Conservation (phyloP, 495 filamentous ascomycete genomes). For the Xylaria sp. region DNA sequence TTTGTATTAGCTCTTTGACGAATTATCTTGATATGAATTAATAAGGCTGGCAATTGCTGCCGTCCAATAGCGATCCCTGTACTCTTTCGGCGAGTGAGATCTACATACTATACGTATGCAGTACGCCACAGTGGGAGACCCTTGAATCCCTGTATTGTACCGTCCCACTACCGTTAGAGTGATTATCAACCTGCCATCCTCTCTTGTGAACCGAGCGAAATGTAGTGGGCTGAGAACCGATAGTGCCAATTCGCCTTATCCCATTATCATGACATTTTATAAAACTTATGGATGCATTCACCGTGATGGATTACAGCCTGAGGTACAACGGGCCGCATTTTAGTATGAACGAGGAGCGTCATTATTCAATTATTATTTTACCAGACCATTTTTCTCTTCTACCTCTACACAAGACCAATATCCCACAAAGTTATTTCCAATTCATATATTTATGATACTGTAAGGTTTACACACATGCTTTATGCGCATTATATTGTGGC, state of each 20-base stretch:
- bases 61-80: conserved; percentile 7
- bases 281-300: neutral
- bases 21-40: neutral
- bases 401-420: neutral
- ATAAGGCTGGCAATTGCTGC: neutral
- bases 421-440: neutral
- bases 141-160: neutral
- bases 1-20: neutral
- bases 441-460: neutral
- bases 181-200: neutral
- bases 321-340: neutral
- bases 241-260: conserved; percentile 4
- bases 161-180: neutral
- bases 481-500: neutral
- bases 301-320: neutral
- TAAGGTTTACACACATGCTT: neutral
- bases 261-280: neutral
- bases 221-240: conserved; percentile 22
- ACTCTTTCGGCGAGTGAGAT: conserved; percentile 9
- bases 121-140: neutral
- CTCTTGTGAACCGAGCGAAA: neutral
- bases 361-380: conserved; percentile 2
- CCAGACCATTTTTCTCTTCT: conserved; percentile 7
- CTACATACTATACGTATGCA: too few relatives aligned
- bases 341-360: neutral